Evolutionary conservation across 1,284 basidiomycete genomes (phyloP).

Genomic region (Gomphus bonarii): DNA sequence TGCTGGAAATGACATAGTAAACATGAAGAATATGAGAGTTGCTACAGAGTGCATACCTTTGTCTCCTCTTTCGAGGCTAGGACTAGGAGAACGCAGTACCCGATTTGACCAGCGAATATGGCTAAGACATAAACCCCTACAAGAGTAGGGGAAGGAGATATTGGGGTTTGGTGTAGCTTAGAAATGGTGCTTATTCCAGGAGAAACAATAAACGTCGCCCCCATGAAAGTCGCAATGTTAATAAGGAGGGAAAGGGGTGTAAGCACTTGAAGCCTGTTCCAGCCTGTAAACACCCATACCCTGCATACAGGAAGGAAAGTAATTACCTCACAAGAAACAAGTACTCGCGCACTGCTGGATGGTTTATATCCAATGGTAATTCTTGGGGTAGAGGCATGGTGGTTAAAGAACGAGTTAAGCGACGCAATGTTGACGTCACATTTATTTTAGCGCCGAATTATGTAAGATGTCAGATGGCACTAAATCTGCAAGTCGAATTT

Average conservation of each 20-base stretch:
- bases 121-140: slow-evolving; percentile 57
- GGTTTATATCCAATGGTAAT: slow-evolving; percentile 34
- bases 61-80: slow-evolving; percentile 67
- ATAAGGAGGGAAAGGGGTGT: slow-evolving; percentile 70
- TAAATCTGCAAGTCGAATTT: slow-evolving; percentile 52
- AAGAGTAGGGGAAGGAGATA: slow-evolving; percentile 58
- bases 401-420: not conserved
- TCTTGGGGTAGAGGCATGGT: slow-evolving; percentile 12
- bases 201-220: slow-evolving; percentile 43
- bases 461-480: not conserved
- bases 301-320: not conserved
- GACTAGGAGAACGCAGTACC: slow-evolving; percentile 72
- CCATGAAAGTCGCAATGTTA: slow-evolving; percentile 49
- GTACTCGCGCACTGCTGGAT: slow-evolving; percentile 45
- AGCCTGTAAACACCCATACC: not conserved
- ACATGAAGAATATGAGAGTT: too few relatives aligned
- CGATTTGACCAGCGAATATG: slow-evolving; percentile 57
- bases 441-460: not conserved
- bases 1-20: slow-evolving; percentile 26
- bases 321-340: slow-evolving; percentile 41
- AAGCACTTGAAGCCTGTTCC: slow-evolving; percentile 57
- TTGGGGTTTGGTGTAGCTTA: slow-evolving; percentile 51
- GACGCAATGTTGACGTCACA: not conserved
- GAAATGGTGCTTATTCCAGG: slow-evolving; percentile 51
- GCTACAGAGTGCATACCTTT: slow-evolving; percentile 39